Evolutionary conservation across 345 rosid genomes (phyloP).

Genomic region (Raphanus sativus): DNA sequence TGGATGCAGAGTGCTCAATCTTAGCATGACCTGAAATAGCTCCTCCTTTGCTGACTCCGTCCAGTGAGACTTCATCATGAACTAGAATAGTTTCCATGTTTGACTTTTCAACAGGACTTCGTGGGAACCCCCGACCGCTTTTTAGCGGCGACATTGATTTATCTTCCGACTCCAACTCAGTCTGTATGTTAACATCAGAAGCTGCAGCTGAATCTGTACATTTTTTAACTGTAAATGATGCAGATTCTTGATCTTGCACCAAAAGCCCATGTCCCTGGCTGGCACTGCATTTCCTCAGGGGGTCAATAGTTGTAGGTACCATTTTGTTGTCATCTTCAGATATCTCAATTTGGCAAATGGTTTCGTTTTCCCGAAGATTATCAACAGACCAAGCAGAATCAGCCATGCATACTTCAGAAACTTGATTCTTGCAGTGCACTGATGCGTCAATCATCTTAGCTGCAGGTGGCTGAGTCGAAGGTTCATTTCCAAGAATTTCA

Average conservation of each 20-base stretch:
- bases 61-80: slow-evolving; percentile 27
- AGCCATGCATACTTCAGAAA: slow-evolving; percentile 27
- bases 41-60: slow-evolving; percentile 21
- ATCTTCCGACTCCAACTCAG: slow-evolving; percentile 21
- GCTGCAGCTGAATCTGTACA: slow-evolving; percentile 25
- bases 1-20: slow-evolving; percentile 18
- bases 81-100: slow-evolving; percentile 21
- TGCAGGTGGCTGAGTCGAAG: slow-evolving; percentile 27
- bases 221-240: slow-evolving; percentile 12
- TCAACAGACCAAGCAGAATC: slow-evolving; percentile 28
- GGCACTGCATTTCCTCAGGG: slow-evolving; percentile 24
- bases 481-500: slow-evolving; percentile 41
- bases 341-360: not conserved
- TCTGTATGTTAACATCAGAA: not conserved
- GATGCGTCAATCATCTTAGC: slow-evolving; percentile 31
- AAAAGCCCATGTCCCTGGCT: slow-evolving; percentile 25
- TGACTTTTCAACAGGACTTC: slow-evolving; percentile 25
- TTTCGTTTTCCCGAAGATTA: slow-evolving; percentile 17
- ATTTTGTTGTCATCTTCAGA: slow-evolving; percentile 29
- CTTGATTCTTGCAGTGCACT: slow-evolving; percentile 30
- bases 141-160: slow-evolving; percentile 27
- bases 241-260: slow-evolving; percentile 33
- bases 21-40: slow-evolving; percentile 16
- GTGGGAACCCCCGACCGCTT: not conserved
- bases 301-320: slow-evolving; percentile 8